Percentiles rank a stretch among this genome's conserved stretches.
phyloP scores from a whole-genome alignment of 1,139 yeast genomes.

The Ashbya aceris region DNA sequence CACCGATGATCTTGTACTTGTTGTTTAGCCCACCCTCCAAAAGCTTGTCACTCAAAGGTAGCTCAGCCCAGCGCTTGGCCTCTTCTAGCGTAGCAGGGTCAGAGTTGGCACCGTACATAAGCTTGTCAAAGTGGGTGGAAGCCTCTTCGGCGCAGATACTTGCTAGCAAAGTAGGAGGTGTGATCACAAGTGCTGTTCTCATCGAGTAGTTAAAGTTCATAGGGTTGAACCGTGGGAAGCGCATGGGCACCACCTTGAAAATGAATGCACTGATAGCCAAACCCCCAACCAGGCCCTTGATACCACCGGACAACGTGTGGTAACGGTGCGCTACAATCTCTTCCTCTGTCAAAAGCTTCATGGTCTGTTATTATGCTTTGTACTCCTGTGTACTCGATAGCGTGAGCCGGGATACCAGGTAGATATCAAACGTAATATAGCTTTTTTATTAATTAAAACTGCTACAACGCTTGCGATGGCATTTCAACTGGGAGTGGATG shows the following conservation, averaged over 20 bases:
- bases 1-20: slow-evolving; percentile 68
- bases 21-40: slow-evolving; percentile 42
- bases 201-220: slow-evolving; percentile 40
- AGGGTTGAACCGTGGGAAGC: slow-evolving; percentile 36
- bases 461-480: too few species aligned
- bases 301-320: slow-evolving; percentile 50
- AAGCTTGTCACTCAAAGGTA: slow-evolving; percentile 39
- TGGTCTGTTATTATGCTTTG: slow-evolving; percentile 18
- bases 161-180: slow-evolving; percentile 50
- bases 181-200: slow-evolving; percentile 47
- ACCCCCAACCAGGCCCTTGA: slow-evolving; percentile 55
- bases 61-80: slow-evolving; percentile 41
- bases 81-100: slow-evolving; percentile 39
- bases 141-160: slow-evolving; percentile 53
- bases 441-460: neutral
- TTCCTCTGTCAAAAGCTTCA: slow-evolving; percentile 62
- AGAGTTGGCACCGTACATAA: slow-evolving; percentile 35
- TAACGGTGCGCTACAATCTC: slow-evolving; percentile 56
- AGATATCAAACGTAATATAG: too few species aligned
- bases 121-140: slow-evolving; percentile 45
- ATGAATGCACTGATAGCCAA: slow-evolving; percentile 43
- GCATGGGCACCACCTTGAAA: slow-evolving; percentile 35
- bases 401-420: neutral
- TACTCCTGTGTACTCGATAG: neutral
- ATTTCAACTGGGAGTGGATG: too few species aligned